Evolutionary conservation across 495 filamentous ascomycete genomes (phyloP).

Genomic region (Recurvomyces mirabilis): DNA sequence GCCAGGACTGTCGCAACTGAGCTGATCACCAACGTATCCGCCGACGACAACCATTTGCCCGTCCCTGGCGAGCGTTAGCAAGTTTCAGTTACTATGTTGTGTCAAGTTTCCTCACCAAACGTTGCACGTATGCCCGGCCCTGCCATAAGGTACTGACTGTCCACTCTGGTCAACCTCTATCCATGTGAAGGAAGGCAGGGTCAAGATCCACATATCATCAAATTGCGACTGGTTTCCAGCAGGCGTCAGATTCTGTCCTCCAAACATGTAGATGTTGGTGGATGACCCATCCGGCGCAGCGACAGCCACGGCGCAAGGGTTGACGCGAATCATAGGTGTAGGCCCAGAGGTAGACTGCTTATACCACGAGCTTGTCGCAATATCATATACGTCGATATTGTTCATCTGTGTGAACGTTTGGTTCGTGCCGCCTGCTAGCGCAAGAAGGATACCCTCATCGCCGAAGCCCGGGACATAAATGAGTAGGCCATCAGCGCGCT

Average conservation of each 20-base stretch:
- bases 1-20: slow-evolving; percentile 56
- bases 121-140: slow-evolving; percentile 59
- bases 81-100: too few species aligned
- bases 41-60: slow-evolving; percentile 63
- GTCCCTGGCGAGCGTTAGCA: slow-evolving; percentile 32
- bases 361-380: slow-evolving; percentile 66
- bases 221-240: slow-evolving; percentile 51
- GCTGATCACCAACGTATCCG: slow-evolving; percentile 51
- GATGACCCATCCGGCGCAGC: slow-evolving; percentile 58
- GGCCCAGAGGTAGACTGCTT: slow-evolving; percentile 57
- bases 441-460: slow-evolving; percentile 54
- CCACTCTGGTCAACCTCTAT: slow-evolving; percentile 45
- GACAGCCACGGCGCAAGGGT: slow-evolving; percentile 60
- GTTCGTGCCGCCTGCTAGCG: slow-evolving; percentile 55
- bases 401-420: slow-evolving; percentile 58
- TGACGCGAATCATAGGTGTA: slow-evolving; percentile 54
- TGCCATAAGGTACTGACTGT: slow-evolving; percentile 45
- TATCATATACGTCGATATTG: slow-evolving; percentile 64
- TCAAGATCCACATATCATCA: slow-evolving; percentile 66
- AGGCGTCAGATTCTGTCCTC: slow-evolving; percentile 59
- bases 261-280: slow-evolving; percentile 67
- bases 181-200: slow-evolving; percentile 65
- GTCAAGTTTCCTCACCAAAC: slow-evolving; percentile 41
- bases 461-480: slow-evolving; percentile 66
- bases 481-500: slow-evolving; percentile 59